Evolutionary conservation across 805 yeast species (phyloP).

Genomic region (Cyberlindnera lachancei): DNA sequence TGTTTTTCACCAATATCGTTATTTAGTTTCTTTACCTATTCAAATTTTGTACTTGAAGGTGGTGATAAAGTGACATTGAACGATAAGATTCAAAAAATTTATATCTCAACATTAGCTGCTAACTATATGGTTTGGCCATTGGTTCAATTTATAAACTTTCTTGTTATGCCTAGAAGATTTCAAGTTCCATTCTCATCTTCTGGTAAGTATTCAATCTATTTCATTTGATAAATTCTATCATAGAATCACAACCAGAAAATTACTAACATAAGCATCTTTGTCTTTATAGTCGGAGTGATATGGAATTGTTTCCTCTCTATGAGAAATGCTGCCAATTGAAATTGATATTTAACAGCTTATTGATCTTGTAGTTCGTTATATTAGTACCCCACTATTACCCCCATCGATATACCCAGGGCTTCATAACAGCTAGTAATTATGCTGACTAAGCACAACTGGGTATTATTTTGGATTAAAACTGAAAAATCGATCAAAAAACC

Average conservation of each 20-base stretch:
- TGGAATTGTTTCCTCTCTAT: slow-evolving; percentile 93
- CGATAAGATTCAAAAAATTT: slow-evolving; percentile 57
- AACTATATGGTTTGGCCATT: slow-evolving; percentile 79
- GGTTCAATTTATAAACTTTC: slow-evolving; percentile 69
- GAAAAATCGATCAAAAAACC: no score
- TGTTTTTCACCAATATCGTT: slow-evolving; percentile 84
- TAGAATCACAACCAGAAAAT: slow-evolving; percentile 14
- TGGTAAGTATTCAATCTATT: slow-evolving; percentile 31
- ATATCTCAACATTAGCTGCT: slow-evolving; percentile 56
- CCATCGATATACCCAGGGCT: no score
- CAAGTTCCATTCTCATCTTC: slow-evolving; percentile 92
- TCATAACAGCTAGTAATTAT: no score
- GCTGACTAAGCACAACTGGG: no score
- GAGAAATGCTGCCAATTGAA: slow-evolving; percentile 47
- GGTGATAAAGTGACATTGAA: slow-evolving; percentile 61
- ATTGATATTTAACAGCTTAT: no score
- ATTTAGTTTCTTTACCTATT: slow-evolving; percentile 73
- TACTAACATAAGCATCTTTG: no score
- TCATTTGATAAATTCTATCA: background rate
- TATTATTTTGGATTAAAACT: no score
- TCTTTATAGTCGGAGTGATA: slow-evolving; percentile 54
- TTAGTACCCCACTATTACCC: no score
- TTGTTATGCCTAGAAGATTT: slow-evolving; percentile 57
- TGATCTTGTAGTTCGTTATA: no score
- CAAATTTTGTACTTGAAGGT: slow-evolving; percentile 72